Conservation (phyloP, 106 monocot genomes). For the Allium fistulosum region DNA sequence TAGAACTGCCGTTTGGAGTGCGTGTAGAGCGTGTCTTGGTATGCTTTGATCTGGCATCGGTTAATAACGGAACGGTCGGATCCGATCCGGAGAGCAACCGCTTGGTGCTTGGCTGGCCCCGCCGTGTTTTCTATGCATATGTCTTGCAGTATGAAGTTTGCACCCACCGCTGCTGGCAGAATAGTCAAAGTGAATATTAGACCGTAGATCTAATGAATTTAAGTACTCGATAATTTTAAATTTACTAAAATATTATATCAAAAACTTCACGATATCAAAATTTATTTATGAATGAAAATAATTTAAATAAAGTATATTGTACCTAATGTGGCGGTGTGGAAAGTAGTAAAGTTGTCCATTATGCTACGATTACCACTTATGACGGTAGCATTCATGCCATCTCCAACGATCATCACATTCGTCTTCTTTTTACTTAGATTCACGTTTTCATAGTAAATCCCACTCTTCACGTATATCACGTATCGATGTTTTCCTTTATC, state of each 20-base stretch:
- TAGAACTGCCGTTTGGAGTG: constrained; percentile 33
- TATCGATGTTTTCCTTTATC: background rate
- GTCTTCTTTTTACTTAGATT: constrained; percentile 2
- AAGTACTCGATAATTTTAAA: too few species aligned
- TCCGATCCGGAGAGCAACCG: constrained; percentile 39
- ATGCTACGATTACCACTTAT: constrained; percentile 2
- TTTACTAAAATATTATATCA: too few species aligned
- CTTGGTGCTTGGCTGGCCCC: constrained; percentile 57
- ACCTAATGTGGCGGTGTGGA: constrained; percentile 8
- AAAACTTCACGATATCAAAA: too few species aligned
- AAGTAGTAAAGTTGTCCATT: constrained; percentile 1
- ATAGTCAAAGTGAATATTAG: background rate
- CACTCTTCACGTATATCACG: constrained; percentile 14
- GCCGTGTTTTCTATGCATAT: constrained; percentile 61
- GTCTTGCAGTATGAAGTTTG: constrained; percentile 29
- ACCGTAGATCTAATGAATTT: too few species aligned
- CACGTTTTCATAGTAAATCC: constrained; percentile 13
- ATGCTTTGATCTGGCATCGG: constrained; percentile 21
- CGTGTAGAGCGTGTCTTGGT: constrained; percentile 38
- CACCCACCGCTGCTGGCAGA: constrained; percentile 22
- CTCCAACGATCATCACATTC: constrained; percentile 15
- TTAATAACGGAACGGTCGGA: constrained; percentile 24
- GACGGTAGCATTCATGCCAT: constrained; percentile 11
- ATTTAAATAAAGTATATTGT: too few species aligned
- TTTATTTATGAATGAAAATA: too few species aligned